phyloP scores from a whole-genome alignment of 1,139 yeast genomes.

The Cylindricascospora bacillispora region DNA sequence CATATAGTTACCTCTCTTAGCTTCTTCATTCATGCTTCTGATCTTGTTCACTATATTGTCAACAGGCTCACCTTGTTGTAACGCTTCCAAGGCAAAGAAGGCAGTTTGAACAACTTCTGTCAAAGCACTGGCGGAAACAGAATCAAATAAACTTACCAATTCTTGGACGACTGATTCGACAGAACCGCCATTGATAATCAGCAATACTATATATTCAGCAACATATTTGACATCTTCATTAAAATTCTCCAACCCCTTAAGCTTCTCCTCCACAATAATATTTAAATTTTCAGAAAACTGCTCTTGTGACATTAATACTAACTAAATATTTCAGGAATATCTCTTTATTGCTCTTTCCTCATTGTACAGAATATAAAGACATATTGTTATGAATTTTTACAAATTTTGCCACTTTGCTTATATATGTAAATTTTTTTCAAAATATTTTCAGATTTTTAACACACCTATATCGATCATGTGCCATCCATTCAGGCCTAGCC shows the following conservation, averaged over 20 bases:
- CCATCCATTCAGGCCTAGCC: no score
- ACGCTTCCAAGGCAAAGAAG: constrained; percentile 40
- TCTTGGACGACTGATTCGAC: constrained; percentile 54
- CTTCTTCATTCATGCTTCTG: constrained; percentile 10
- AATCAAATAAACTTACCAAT: constrained; percentile 52
- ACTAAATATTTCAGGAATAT: no score
- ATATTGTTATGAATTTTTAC: neutral
- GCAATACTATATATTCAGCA: constrained; percentile 65
- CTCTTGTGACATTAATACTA: constrained; percentile 20
- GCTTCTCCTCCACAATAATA: constrained; percentile 25
- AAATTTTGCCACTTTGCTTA: neutral
- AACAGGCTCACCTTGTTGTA: constrained; percentile 26
- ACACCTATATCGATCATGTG: no score
- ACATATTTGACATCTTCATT: constrained; percentile 64
- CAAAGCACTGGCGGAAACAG: constrained; percentile 38
- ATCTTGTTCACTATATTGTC: constrained; percentile 22
- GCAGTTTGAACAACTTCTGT: constrained; percentile 34
- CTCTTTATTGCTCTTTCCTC: no score
- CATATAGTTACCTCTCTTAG: constrained; percentile 2
- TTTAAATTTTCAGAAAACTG: constrained; percentile 26
- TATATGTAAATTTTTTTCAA: no score
- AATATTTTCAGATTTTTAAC: no score
- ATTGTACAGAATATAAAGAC: no score
- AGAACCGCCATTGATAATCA: constrained; percentile 60
- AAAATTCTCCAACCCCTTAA: constrained; percentile 27